Percentiles rank a stretch among this genome's conserved stretches.
phyloP scores from a whole-genome alignment of 2,329 filamentous ascomycete genomes.

The Westerdykella sp. region DNA sequence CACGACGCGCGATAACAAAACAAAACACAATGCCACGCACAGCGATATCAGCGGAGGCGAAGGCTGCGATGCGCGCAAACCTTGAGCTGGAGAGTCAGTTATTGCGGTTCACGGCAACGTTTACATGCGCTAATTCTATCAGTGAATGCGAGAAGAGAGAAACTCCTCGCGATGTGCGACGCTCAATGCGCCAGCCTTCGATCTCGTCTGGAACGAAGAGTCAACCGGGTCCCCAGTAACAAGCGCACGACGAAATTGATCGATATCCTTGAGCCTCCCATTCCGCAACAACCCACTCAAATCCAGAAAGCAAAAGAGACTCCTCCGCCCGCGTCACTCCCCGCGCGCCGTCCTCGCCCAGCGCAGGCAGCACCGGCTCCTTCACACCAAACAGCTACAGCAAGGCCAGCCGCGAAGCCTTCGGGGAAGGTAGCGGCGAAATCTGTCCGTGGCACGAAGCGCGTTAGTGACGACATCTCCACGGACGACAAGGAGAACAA shows the following conservation, averaged over 20 bases:
- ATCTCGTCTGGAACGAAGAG: slow-evolving; percentile 81
- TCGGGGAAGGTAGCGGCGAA: slow-evolving; percentile 4
- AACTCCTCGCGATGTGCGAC: slow-evolving; percentile 81
- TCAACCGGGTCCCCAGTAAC: slow-evolving; percentile 81
- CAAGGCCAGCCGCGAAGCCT: slow-evolving; percentile 6
- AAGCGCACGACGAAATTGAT: slow-evolving; percentile 76
- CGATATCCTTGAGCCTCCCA: slow-evolving; percentile 55
- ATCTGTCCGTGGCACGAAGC: slow-evolving; percentile 18
- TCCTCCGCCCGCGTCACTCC: slow-evolving; percentile 9
- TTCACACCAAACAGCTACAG: slow-evolving; percentile 1
- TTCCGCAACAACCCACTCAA: not conserved
- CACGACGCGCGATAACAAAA: not conserved
- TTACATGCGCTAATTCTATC: slow-evolving; percentile 8
- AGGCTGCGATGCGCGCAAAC: slow-evolving; percentile 24
- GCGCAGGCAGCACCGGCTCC: not conserved
- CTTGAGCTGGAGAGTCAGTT: slow-evolving; percentile 28
- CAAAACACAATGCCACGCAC: slow-evolving; percentile 16
- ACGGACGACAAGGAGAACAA: slow-evolving; percentile 27
- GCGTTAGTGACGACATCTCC: slow-evolving; percentile 22
- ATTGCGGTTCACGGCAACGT: slow-evolving; percentile 7
- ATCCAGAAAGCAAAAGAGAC: not conserved
- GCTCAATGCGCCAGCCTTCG: slow-evolving; percentile 80
- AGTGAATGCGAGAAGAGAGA: slow-evolving; percentile 85
- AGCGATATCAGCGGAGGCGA: slow-evolving; percentile 31
- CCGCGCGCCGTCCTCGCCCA: slow-evolving; percentile 7